These are phyloP conservation scores for Coemansia sp. DNA, from an alignment of 371 early-diverging fungal genomes.

Conservation along the genomic window DNA sequence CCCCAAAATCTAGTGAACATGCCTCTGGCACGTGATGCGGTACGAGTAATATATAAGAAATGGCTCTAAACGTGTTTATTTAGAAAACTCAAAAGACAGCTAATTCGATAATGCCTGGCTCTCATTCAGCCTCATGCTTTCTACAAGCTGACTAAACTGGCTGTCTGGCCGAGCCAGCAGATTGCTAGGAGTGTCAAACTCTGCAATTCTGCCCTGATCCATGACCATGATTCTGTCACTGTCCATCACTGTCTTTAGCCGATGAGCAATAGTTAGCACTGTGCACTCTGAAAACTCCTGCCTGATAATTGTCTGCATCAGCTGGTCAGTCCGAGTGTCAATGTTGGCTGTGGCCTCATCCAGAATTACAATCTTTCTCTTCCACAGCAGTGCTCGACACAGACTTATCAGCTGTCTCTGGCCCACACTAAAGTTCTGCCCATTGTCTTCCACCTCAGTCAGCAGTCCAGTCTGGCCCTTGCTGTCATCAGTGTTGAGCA, in stretches of 20 bases:
- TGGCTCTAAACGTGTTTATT: too few relatives aligned
- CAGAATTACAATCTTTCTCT: conserved; percentile 32
- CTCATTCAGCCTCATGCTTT: conserved; percentile 12
- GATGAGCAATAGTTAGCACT: conserved; percentile 90
- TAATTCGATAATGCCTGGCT: too few relatives aligned
- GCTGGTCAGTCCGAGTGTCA: conserved; percentile 56
- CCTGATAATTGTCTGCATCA: conserved; percentile 88
- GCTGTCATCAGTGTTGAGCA: not conserved
- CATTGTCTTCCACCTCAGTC: conserved; percentile 51
- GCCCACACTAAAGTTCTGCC: conserved; percentile 61
- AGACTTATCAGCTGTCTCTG: conserved; percentile 57
- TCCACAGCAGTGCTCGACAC: conserved; percentile 52
- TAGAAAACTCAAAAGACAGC: not conserved
- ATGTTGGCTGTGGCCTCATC: conserved; percentile 66
- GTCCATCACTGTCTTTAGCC: conserved; percentile 87
- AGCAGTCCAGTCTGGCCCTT: conserved; percentile 32
- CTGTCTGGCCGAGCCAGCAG: conserved; percentile 51
- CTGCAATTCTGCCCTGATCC: conserved; percentile 70
- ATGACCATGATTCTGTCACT: conserved; percentile 76
- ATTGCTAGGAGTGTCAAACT: conserved; percentile 69
- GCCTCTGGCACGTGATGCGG: too few relatives aligned
- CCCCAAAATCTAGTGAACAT: too few relatives aligned
- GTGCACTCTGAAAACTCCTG: conserved; percentile 79
- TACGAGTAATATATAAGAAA: too few relatives aligned
- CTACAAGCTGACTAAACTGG: conserved; percentile 12